A percentile compares a stretch with the other conserved stretches of the same genome.
Conservation (phyloP, 2,329 filamentous ascomycete genomes). For the Neofusicoccum sp. region DNA sequence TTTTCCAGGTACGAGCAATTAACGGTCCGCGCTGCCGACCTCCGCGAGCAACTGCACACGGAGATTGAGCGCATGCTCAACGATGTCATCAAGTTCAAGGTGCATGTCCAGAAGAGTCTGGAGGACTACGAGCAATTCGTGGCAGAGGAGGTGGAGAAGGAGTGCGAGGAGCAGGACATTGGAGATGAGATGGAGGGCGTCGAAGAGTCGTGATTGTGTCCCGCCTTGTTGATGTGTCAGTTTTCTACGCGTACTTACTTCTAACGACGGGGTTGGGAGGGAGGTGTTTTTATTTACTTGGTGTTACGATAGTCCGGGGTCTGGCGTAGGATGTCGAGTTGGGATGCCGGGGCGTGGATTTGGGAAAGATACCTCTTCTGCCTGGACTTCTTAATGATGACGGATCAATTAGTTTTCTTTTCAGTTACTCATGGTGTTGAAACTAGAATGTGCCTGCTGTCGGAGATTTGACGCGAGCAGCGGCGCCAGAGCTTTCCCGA, state of each 20-base stretch:
- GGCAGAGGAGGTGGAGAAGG: conserved; percentile 81
- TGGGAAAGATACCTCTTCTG: conserved; percentile 19
- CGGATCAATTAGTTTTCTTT: neutral
- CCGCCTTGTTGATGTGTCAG: neutral
- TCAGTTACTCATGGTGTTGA: neutral
- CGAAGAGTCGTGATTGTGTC: conserved; percentile 3
- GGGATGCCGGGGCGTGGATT: neutral
- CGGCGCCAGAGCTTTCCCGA: neutral
- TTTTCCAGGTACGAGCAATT: conserved; percentile 81
- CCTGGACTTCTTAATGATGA: conserved; percentile 8
- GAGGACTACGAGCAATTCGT: conserved; percentile 96
- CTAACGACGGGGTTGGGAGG: neutral
- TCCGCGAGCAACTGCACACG: conserved; percentile 97
- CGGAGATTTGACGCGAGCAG: neutral
- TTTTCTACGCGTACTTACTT: neutral
- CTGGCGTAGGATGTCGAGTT: neutral
- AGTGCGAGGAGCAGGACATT: conserved; percentile 54
- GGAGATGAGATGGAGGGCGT: conserved; percentile 31
- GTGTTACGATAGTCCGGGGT: neutral
- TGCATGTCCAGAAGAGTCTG: conserved; percentile 88
- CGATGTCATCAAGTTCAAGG: conserved; percentile 98
- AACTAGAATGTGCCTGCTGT: neutral
- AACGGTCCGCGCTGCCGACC: conserved; percentile 76
- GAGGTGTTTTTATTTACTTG: neutral
- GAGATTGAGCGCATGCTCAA: conserved; percentile 96